Conservation (phyloP, 768 basidiomycete genomes). For the Nidularia sp. region DNA sequence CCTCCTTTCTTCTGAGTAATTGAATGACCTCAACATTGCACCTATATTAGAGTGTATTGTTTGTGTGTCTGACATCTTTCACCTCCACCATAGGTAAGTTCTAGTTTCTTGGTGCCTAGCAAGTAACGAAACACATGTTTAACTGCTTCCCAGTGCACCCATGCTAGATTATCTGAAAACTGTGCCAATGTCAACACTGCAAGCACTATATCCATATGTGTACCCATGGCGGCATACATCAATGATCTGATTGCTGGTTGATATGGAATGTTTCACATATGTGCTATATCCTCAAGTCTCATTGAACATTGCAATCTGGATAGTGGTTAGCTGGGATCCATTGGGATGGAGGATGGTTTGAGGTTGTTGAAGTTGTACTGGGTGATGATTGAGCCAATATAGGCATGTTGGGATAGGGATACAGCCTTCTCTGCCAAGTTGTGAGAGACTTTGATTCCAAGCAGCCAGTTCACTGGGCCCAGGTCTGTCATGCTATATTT, state of each 20-base stretch:
- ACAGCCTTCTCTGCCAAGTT: constrained; percentile 7
- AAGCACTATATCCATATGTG: constrained; percentile 26
- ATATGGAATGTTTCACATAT: constrained; percentile 21
- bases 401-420: constrained; percentile 3
- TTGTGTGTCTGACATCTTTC: too few relatives aligned
- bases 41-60: too few relatives aligned
- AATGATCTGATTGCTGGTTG: constrained; percentile 21
- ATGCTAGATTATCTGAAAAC: constrained; percentile 24
- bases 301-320: constrained; percentile 11
- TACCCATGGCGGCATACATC: constrained; percentile 25
- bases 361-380: constrained; percentile 16
- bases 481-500: too few relatives aligned
- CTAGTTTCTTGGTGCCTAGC: constrained; percentile 12
- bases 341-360: constrained; percentile 18
- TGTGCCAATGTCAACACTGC: constrained; percentile 22
- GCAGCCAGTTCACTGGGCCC: neutral
- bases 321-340: constrained; percentile 16
- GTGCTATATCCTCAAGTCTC: constrained; percentile 10
- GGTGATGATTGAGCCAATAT: constrained; percentile 21
- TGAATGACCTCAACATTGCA: too few relatives aligned
- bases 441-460: constrained; percentile 8
- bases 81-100: neutral
- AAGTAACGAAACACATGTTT: constrained; percentile 36
- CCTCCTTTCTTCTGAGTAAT: too few relatives aligned
- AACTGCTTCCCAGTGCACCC: constrained; percentile 32